Base-by-base conservation (phyloP, 495 filamentous ascomycete genomes). In the Talaromyces thailandensis region DNA sequence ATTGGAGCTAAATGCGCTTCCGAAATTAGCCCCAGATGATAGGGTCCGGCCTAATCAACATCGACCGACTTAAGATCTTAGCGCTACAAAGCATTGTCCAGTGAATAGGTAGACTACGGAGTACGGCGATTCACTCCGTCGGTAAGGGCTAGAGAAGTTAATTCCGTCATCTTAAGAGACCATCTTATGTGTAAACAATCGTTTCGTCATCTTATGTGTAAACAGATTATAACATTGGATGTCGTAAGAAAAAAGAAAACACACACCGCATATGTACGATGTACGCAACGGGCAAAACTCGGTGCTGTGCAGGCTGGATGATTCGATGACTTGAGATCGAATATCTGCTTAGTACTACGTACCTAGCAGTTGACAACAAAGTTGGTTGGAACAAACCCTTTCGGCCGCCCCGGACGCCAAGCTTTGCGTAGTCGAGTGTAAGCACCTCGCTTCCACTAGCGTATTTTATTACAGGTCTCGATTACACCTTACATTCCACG, bases 321-420 rank as follows among this genome's bases (percentile, higher is more conserved):
- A 48, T 48, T 21, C 43, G 6, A 21, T 48, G 11, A 48, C 16
- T 21, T 23, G 43, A 9, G 43, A 18, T 48, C 18, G 43, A n/a
- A 21, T n/a, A 48, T 48, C n/a, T 48, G 9, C 4, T n/a, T n/a
- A n/a, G n/a, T n/a, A n/a, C n/a, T n/a, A n/a, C n/a, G n/a, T n/a
- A n/a, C n/a, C n/a, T n/a, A n/a, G n/a, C n/a, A n/a, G n/a, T n/a
- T n/a, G n/a, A 48, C 16, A 48, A 48, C 16, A 16, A 28, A 28
- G 26, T 28, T 28, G 26, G n/a, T n/a, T n/a, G n/a, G n/a, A n/a
- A 43, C 11, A n/a, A 43, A 43, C n/a, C 29, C 26, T 25, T 57
- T 57, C 55, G 55, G 55, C 55, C 55, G 26, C 29, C 29, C 55
- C 55, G 55, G 55, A 23, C 21, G 55, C 55, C 55, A 57, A 57